Base-by-base conservation (phyloP, 805 yeast species). In the Hanseniaspora occidentalis region DNA sequence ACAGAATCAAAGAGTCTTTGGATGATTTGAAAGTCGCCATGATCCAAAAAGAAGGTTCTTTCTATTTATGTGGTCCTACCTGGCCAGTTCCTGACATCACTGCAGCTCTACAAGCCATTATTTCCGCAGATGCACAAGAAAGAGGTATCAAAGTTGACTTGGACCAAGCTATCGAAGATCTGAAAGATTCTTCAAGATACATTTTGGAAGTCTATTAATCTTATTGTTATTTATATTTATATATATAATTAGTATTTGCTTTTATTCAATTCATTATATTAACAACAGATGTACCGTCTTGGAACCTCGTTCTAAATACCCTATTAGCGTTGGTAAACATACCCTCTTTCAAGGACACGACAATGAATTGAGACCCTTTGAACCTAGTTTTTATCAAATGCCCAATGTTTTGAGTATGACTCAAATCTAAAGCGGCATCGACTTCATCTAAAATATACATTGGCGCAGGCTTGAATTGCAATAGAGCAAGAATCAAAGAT, bases 21-120 rank as follows among this genome's bases (percentile, higher is more conserved):
- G 71, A 67, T 39, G 79, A 75, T 35, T 71, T 89, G 61, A 81
- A 82, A 37, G 83, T 76, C 34, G 88, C 95, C 38, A 75, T 89
- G 61, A 80, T 78, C 35, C 65, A 67, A 47, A 71, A 86, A 64
- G 66, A 79, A 43, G 97, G 97, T 43, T 79, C 86, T 20, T 89
- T 89, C 74, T 89, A 89, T 66, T 71, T 89, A 58, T 89, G 97
- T 76, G 97, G 97, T 47, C 97, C 97, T 34, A 89, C 96, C 2
- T 89, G 97, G 97, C 97, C 97, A 25, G 96, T 89, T 55, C 96
- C 97, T 9, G 96, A 88, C 60, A 83, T 89, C 52, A 83, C 95
- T 40, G 81, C 79, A 35, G 94, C 95, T 52, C 67, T 89, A 50
- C 81, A 81, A 54, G 95, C 84, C 48, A 81, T 89, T 50, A 70